Conservation (phyloP, 768 basidiomycete genomes). For the Polyporus arcularius region DNA sequence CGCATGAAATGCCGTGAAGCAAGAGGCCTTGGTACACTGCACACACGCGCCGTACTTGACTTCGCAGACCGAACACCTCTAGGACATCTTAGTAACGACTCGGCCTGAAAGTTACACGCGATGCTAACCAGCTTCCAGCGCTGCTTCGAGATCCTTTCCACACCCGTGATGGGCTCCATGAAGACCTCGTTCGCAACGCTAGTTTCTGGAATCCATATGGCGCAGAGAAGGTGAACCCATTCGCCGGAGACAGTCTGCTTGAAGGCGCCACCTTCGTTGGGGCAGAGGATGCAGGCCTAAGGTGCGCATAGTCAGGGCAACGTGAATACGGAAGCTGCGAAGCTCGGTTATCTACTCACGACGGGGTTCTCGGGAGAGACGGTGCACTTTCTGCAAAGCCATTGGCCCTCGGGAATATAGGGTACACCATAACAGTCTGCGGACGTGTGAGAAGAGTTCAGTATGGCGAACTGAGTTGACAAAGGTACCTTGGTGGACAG, state of each 20-base stretch:
- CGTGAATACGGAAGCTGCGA: neutral
- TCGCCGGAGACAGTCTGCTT: conserved; percentile 92
- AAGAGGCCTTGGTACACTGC: conserved; percentile 88
- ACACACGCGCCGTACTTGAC: conserved; percentile 83
- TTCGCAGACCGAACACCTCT: conserved; percentile 68
- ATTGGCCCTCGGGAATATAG: conserved; percentile 99
- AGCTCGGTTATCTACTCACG: conserved; percentile 46
- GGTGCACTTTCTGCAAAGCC: conserved; percentile 98
- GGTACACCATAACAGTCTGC: conserved; percentile 98
- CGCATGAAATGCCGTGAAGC: conserved; percentile 92
- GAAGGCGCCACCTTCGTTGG: conserved; percentile 96
- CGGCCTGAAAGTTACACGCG: neutral
- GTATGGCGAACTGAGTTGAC: neutral
- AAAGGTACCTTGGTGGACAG: conserved; percentile 95
- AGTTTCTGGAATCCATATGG: conserved; percentile 97
- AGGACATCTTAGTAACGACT: neutral
- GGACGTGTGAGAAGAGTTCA: neutral
- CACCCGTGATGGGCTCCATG: conserved; percentile 96
- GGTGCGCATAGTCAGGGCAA: neutral
- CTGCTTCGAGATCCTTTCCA: conserved; percentile 84
- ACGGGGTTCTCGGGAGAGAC: conserved; percentile 97
- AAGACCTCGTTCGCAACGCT: conserved; percentile 92
- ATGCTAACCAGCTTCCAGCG: conserved; percentile 88
- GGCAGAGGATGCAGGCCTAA: conserved; percentile 93
- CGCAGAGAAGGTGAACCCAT: conserved; percentile 96